Percentiles rank a stretch among this genome's conserved stretches.
phyloP scores from a whole-genome alignment of 306 rosid genomes.

The Sophora flavescens region DNA sequence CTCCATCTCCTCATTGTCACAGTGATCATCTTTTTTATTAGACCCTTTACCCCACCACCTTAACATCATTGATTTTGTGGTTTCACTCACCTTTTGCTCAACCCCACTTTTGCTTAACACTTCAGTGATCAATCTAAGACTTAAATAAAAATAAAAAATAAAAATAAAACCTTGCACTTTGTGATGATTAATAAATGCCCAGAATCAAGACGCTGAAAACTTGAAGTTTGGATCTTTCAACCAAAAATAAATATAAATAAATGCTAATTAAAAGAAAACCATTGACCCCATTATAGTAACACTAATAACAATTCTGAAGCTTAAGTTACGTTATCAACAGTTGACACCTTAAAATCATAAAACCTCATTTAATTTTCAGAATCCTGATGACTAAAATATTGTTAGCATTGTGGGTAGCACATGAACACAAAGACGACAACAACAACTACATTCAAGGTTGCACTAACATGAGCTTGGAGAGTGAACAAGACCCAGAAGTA shows the following conservation, averaged over 20 bases:
- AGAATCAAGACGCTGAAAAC: constrained; percentile 42
- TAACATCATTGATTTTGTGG: constrained; percentile 30
- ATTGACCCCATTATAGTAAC: constrained; percentile 35
- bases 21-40: constrained; percentile 54
- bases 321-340: constrained; percentile 22
- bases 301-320: constrained; percentile 3
- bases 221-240: constrained; percentile 29
- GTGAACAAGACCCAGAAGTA: constrained; percentile 44
- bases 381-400: constrained; percentile 20
- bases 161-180: constrained; percentile 34
- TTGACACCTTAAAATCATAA: constrained; percentile 45
- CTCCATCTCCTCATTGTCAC: constrained; percentile 56
- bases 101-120: constrained; percentile 38
- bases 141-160: not conserved
- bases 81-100: constrained; percentile 14
- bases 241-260: not conserved
- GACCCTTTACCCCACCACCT: constrained; percentile 63
- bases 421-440: not conserved
- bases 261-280: constrained; percentile 38
- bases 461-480: constrained; percentile 20
- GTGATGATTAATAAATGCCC: constrained; percentile 48
- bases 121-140: constrained; percentile 37
- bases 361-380: constrained; percentile 42
- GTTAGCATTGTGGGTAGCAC: constrained; percentile 36
- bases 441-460: constrained; percentile 16